A percentile compares a stretch with the other conserved stretches of the same genome.
These are phyloP conservation scores for Dictyostelium intermedium DNA, from an alignment of 78 protist species.

Conservation along the genomic window DNA sequence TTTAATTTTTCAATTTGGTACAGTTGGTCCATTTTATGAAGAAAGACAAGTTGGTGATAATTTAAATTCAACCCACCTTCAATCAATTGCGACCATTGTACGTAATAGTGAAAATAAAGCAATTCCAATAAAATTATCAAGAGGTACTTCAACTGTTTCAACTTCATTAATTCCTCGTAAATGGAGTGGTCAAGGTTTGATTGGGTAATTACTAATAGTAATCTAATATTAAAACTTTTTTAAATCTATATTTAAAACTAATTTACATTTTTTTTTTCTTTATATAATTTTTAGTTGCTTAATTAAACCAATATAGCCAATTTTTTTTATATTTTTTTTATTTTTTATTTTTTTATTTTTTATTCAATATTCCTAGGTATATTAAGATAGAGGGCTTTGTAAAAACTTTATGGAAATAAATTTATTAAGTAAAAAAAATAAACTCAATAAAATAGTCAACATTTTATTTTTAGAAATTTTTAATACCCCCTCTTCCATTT, in stretches of 20 bases:
- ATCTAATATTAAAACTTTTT: background rate
- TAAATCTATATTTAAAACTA: too few relatives aligned
- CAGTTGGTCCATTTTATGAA: slow-evolving; percentile 38
- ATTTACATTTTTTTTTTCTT: background rate
- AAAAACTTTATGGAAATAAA: too few relatives aligned
- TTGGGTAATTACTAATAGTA: slow-evolving; percentile 33
- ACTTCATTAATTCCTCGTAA: slow-evolving; percentile 42
- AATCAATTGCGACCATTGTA: slow-evolving; percentile 35
- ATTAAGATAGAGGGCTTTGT: background rate
- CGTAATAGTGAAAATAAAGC: slow-evolving; percentile 44
- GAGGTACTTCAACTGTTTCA: background rate
- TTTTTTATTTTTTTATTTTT: too few relatives aligned
- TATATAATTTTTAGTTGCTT: background rate
- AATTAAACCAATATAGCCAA: background rate
- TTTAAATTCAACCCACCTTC: slow-evolving; percentile 12
- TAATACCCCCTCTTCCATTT: too few relatives aligned
- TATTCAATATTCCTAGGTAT: too few relatives aligned
- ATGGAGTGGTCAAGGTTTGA: slow-evolving; percentile 74
- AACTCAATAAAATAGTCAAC: too few relatives aligned
- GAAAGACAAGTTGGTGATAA: background rate
- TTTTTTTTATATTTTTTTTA: background rate
- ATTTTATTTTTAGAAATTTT: too few relatives aligned
- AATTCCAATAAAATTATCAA: background rate
- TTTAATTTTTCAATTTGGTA: slow-evolving; percentile 56
- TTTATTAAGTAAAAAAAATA: too few relatives aligned